Evolutionary conservation across 179 eudicot genomes (phyloP), one percentile per base, ranked within the genome.

Genomic region (Drosera spatulata): DNA sequence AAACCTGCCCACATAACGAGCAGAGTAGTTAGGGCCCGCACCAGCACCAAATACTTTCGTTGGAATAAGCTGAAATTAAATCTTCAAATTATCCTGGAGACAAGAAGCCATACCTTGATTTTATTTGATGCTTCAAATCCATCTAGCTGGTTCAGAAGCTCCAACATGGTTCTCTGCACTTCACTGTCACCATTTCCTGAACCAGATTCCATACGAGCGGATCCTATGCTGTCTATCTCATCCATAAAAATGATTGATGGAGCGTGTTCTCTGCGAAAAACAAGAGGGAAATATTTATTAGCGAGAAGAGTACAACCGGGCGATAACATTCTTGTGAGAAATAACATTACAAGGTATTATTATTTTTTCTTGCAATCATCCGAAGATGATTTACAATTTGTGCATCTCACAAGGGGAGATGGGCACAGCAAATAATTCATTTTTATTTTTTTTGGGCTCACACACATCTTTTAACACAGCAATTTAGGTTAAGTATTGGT

Each of bases 161-260:
- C 97, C 68, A 88, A 69, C 96, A 91, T 88, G 10, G 96, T 91
- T 56, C 97, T 61, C 68, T 91, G 97, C 47, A 91, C 94, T 76
- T 91, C 97, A 76, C 97, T 85, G 58, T 91, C 97, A 38, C 97
- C 94, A 66, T 87, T 87, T 52, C 97, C 93, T 56, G 85, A 79
- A 52, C 95, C 97, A 59, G 93, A 90, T 69, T 85, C 96, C 93
- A 87, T 85, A 44, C 93, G 74, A 63, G 95, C 79, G 54, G 97
- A 86, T 47, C 97, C 97, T 56, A 87, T 84, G 72, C 89, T 85
- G 61, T 90, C 97, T 13, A 90, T 87, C 73, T 90, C 97, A 74
- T 90, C 97, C 89, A 90, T 90, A 68, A 90, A 90, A 12, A 90
- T 83, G 64, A 90, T 90, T 6, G 97, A 85, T 54, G 96, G 97